Evolutionary conservation across 148 eudicot genomes (phyloP), one percentile per base, ranked within the genome.

Genomic region (Persicaria maculosa): DNA sequence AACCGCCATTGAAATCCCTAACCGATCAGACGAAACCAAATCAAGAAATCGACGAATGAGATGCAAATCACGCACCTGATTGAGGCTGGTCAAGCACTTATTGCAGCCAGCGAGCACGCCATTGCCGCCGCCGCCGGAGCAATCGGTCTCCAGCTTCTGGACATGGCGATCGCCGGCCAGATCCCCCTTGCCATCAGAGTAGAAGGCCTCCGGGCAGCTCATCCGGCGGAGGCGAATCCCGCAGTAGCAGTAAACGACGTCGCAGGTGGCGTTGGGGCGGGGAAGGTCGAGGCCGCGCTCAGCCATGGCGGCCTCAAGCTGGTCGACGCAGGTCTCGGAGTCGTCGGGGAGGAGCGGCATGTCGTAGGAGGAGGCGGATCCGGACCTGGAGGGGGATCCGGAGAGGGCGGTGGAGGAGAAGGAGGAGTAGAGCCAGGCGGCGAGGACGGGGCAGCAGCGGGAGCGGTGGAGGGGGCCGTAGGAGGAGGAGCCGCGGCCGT

Each of bases 341-440:
- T 93, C 98, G 48, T 91, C 92, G 0, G 98, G 98, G 11, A 91
- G 77, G 64, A 90, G 54, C 1, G 98, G 96, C 81, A 93, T 86
- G 7, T 93, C 96, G 25, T 80, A 81, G 68, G 85, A 19, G 72
- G 83, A 52, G 9, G 64, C 74, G 14, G 73, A 46, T 46, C 31
- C 15, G 73, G 73, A 3, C 20, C 53, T 52, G 54, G 57, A 52
- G 57, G 57, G n/a, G 57, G 14, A 16, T 15, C 65, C 14, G 44
- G 77, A 72, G 4, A 89, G 81, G 1, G 89, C 89, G 3, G 92
- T 87, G 6, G 67, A 67, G 0, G 92, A 81, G 82, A 87, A 93
- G 2, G 93, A 88, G 53, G 92, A 84, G 85, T 89, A 93, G 57
- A 93, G 85, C 92, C 93, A 90, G 44, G 96, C 85, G 11, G 93